These are phyloP conservation scores for Thymus quinquecostatus DNA, from an alignment of 257 asterid species.

Conservation along the genomic window DNA sequence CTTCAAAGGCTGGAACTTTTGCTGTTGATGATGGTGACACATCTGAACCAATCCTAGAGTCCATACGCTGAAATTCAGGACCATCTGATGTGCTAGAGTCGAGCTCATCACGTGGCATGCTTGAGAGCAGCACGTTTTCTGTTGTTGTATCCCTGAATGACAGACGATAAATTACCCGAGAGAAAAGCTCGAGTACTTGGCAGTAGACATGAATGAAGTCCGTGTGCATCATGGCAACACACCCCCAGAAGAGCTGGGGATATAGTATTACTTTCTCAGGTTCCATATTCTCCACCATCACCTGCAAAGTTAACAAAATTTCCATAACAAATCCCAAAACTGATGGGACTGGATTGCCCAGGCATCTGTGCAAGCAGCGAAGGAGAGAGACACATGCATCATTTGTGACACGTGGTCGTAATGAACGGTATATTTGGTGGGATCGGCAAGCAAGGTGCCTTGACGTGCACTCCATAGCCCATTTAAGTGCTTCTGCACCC, in stretches of 20 bases:
- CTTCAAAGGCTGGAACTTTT: slow-evolving; percentile 86
- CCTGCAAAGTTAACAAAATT: slow-evolving; percentile 88
- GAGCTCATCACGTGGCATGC: slow-evolving; percentile 93
- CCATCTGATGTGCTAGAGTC: slow-evolving; percentile 59
- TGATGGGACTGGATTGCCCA: slow-evolving; percentile 89
- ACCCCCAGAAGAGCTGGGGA: slow-evolving; percentile 99
- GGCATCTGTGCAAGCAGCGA: slow-evolving; percentile 94
- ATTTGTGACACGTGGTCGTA: slow-evolving; percentile 87
- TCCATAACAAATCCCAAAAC: slow-evolving; percentile 97
- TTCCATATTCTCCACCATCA: slow-evolving; percentile 99
- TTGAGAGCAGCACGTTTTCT: slow-evolving; percentile 96
- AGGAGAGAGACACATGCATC: slow-evolving; percentile 96
- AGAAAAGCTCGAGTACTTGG: slow-evolving; percentile 97
- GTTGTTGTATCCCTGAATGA: slow-evolving; percentile 96
- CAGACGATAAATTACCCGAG: slow-evolving; percentile 84
- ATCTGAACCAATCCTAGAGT: slow-evolving; percentile 57
- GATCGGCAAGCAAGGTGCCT: slow-evolving; percentile 99
- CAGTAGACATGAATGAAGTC: slow-evolving; percentile 96
- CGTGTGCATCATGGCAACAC: slow-evolving; percentile 99
- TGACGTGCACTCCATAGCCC: slow-evolving; percentile 99
- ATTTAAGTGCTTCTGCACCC: slow-evolving; percentile 97
- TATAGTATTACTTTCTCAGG: slow-evolving; percentile 95
- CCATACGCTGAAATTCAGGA: slow-evolving; percentile 72
- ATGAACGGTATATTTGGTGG: slow-evolving; percentile 96
- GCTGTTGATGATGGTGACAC: slow-evolving; percentile 51